Evolutionary conservation across 1,284 basidiomycete genomes (phyloP), one percentile per base, ranked within the genome.

Genomic region (Crepidotus sp.): DNA sequence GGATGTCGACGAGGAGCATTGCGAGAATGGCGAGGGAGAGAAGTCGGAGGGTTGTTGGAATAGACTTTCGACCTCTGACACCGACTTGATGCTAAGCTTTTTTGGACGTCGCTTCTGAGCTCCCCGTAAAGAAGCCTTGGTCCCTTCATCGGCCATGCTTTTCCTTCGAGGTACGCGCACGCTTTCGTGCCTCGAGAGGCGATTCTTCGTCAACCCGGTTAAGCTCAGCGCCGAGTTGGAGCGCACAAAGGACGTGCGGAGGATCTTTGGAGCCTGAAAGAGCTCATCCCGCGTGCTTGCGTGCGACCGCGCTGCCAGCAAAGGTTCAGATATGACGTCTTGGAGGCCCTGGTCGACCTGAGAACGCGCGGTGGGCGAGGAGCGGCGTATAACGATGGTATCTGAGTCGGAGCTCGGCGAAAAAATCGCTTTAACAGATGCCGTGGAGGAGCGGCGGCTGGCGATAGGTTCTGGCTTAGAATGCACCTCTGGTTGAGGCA

Each of bases 291-390:
- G 47, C 70, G 74, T 41, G 70, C 68, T 71, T 4, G 80, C 79
- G 41, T 79, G 70, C 26, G 70, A 67, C 25, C 80, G 71, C n/a
- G 77, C 79, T 7, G 69, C 69, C 30, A 78, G 57, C 49, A 80
- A 79, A 14, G 69, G 65, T 47, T 77, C 71, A 9, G 83, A 84
- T 51, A 79, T 73, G 37, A 88, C 75, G 51, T 88, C 84, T 40
- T 72, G 69, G 14, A 88, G 62, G 10, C 73, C 77, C 35, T 76
- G 71, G 52, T 88, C 83, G 26, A 84, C 75, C 38, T 76, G 72
- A 21, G 76, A 70, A 15, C 89, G 78, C 24, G 81, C 77, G 25
- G 75, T 69, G 11, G 74, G 65, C 6, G 86, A 82, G 7, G 80
- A 77, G 7, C 87, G 78, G 24, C 79, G 74, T 42, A 88, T 76